Conservation (phyloP, 2,329 filamentous ascomycete species). For the Fusarium keratoplasticum region DNA sequence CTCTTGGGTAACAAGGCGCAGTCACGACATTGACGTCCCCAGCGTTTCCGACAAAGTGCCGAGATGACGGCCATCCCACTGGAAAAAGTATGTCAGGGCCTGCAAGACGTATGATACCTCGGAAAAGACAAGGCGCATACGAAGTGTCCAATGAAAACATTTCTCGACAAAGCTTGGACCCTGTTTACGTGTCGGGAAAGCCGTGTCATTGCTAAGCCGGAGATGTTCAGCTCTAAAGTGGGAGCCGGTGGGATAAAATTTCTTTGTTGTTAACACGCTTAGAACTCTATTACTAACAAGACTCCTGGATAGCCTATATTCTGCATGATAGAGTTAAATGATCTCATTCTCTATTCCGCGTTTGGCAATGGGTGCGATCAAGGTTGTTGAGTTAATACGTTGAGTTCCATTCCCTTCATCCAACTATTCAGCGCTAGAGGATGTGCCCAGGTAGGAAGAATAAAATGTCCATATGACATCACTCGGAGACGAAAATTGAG, state of each 20-base stretch:
- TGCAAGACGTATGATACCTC: not conserved
- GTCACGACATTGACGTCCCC: not conserved
- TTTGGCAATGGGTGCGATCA: not conserved
- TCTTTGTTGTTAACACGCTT: not conserved
- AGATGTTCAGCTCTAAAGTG: not conserved
- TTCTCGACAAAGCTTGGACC: not conserved
- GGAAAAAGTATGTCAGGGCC: not conserved
- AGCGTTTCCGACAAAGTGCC: not conserved
- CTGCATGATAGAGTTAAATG: not conserved
- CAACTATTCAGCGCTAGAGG: no score
- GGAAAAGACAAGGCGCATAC: not conserved
- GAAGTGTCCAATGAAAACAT: not conserved
- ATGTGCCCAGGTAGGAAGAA: no score
- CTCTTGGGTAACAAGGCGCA: not conserved
- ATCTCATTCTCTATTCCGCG: not conserved
- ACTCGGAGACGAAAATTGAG: not conserved
- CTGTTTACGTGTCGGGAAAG: not conserved
- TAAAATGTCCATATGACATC: no score
- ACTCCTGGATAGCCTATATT: not conserved
- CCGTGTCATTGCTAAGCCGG: not conserved
- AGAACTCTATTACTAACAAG: not conserved
- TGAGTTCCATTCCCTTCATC: not conserved
- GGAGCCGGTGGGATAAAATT: not conserved
- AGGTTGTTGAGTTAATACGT: not conserved
- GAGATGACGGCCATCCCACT: not conserved